phyloP scores from a whole-genome alignment of 1,284 basidiomycete species.

The Mycosarcoma mackinlayi region DNA sequence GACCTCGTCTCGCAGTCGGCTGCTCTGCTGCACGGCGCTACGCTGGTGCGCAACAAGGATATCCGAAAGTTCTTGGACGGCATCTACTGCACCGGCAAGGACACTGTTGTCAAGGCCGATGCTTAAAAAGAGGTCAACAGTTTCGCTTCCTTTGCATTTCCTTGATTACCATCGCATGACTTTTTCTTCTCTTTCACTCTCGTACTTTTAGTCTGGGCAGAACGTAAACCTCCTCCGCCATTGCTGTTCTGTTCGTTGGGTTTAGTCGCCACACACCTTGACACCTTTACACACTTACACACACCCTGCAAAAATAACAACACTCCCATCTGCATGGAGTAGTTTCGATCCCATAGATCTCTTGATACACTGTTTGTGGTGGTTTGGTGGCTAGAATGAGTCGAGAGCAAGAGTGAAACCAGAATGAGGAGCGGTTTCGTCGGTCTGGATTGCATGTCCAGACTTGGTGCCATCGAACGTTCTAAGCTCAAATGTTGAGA shows the following conservation, averaged over 20 bases:
- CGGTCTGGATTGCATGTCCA: too few relatives aligned
- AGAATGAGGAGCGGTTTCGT: too few relatives aligned
- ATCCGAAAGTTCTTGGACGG: conserved; percentile 71
- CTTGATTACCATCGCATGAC: conserved; percentile 3
- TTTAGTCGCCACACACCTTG: conserved; percentile 13
- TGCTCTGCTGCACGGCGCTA: conserved; percentile 66
- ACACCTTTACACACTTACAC: conserved; percentile 8
- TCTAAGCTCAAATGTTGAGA: too few relatives aligned
- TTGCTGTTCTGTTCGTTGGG: conserved; percentile 18
- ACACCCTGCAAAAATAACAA: conserved; percentile 39
- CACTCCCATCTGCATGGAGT: conserved; percentile 35
- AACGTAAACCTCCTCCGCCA: conserved; percentile 5
- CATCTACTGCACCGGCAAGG: conserved; percentile 91
- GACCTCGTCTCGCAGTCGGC: conserved; percentile 68
- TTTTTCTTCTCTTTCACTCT: conserved; percentile 15
- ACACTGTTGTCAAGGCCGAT: conserved; percentile 71
- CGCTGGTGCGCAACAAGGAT: conserved; percentile 71
- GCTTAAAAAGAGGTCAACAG: conserved; percentile 73
- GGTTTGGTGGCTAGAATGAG: too few relatives aligned
- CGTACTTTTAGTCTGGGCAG: conserved; percentile 31
- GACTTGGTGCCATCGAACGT: too few relatives aligned
- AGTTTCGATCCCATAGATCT: conserved; percentile 32
- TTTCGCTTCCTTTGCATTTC: conserved; percentile 5
- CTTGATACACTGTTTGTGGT: too few relatives aligned
- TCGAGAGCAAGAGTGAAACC: too few relatives aligned